Base-by-base conservation (phyloP, 2,329 filamentous ascomycete genomes). In the Ascochyta pisi region DNA sequence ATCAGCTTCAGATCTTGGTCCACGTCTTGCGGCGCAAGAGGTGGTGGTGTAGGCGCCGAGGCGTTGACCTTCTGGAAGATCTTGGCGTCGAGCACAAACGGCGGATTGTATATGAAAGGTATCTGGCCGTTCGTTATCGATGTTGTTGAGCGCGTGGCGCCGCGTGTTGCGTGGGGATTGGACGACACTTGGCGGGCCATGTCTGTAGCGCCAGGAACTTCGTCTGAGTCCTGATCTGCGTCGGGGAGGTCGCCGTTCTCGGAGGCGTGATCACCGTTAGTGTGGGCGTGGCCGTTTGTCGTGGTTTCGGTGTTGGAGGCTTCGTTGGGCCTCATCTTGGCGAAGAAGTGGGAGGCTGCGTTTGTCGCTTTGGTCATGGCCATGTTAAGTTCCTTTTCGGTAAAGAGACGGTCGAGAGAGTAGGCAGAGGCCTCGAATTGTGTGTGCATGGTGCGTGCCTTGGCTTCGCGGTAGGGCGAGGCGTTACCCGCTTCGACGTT, bases 391-490 rank as follows among this genome's bases (percentile, higher is more conserved):
- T 89, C 86, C 75, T 88, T 88, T 58, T 89, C 86, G 3, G 85
- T 88, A 68, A 89, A 89, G 15, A 89, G 78, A n/a, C 82, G 81
- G 52, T 87, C 82, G 53, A 89, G 81, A 7, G 84, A 86, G 73
- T 86, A 87, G 4, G 82, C 78, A 1, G 84, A 79, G 7, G 84
- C 82, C 59, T 84, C 81, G 63, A 84, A 83, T 61, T 88, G 84
- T 41, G 82, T 77, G 44, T 83, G 80, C 43, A 82, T 70, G 27
- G 77, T 77, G 62, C 80, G 80, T 10, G 80, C 77, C 68, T 83
- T 83, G 48, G 80, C 79, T 61, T 85, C 84, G 50, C 79, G 79
- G 74, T 79, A 82, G 3, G 81, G 80, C 50, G 78, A 81, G 53
- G 75, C 73, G 6, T 76, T 74, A 75, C 84, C 72, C 71, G 83